Conservation (phyloP, 768 basidiomycete genomes). For the Chiua virens region DNA sequence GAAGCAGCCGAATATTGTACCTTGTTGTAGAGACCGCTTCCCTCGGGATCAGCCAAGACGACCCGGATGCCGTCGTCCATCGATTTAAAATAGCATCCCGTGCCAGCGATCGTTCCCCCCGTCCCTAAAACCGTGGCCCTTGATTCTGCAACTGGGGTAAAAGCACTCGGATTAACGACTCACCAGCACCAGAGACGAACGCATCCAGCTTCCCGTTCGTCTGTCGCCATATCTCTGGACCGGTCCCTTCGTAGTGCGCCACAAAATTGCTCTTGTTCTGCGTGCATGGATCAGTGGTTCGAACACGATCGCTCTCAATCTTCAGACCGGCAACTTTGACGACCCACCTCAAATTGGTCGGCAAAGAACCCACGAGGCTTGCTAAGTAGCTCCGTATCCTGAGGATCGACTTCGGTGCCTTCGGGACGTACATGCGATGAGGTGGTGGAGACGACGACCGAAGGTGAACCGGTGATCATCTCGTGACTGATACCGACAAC, state of each 20-base stretch:
- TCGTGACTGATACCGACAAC: constrained; percentile 27
- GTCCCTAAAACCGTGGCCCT: constrained; percentile 58
- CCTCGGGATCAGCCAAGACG: constrained; percentile 87
- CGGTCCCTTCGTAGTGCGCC: constrained; percentile 88
- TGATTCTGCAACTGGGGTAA: background rate
- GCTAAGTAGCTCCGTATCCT: constrained; percentile 42
- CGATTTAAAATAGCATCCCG: constrained; percentile 76
- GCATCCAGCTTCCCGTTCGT: constrained; percentile 79
- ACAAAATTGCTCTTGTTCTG: constrained; percentile 84
- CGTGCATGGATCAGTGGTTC: too few species aligned
- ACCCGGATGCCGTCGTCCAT: constrained; percentile 66
- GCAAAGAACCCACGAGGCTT: constrained; percentile 87
- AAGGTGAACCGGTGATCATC: constrained; percentile 45
- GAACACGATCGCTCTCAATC: too few species aligned
- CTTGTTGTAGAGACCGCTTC: constrained; percentile 95
- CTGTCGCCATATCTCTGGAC: constrained; percentile 94
- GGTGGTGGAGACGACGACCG: constrained; percentile 54
- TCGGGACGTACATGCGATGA: constrained; percentile 42
- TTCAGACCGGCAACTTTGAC: too few species aligned
- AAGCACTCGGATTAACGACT: constrained; percentile 3
- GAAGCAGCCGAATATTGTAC: constrained; percentile 44
- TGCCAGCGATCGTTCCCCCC: constrained; percentile 91
- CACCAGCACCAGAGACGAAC: constrained; percentile 90
- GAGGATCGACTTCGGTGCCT: constrained; percentile 29
- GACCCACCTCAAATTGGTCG: constrained; percentile 91